Conservation (phyloP, 345 rosid species). For the Firmiana major region DNA sequence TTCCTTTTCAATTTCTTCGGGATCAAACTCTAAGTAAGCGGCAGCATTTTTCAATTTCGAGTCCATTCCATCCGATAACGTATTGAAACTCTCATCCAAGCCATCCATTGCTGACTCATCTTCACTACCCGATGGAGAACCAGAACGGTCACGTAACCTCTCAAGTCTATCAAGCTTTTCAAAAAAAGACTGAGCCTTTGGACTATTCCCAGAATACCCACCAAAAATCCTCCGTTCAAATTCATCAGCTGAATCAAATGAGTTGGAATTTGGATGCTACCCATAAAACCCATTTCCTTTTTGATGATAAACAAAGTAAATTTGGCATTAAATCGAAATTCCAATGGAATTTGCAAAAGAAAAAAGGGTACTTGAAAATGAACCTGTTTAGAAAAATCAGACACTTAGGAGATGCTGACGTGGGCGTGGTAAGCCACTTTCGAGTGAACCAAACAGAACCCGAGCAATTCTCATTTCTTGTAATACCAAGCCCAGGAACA, state of each 20-base stretch:
- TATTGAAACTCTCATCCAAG: constrained; percentile 22
- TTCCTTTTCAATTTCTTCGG: constrained; percentile 25
- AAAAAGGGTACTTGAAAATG: neutral
- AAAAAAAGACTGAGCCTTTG: constrained; percentile 22
- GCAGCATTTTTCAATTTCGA: constrained; percentile 45
- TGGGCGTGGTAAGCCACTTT: neutral
- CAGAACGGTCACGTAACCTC: constrained; percentile 11
- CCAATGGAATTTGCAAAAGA: neutral
- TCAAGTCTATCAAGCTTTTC: constrained; percentile 35
- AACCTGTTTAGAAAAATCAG: neutral
- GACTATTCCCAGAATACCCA: constrained; percentile 15
- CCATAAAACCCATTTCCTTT: constrained; percentile 13
- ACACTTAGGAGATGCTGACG: neutral
- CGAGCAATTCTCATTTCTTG: constrained; percentile 4
- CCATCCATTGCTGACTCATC: neutral
- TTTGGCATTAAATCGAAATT: neutral
- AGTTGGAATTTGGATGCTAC: constrained; percentile 1
- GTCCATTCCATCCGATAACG: constrained; percentile 44
- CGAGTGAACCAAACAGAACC: constrained; percentile 6
- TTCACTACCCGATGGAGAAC: constrained; percentile 2
- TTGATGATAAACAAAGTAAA: neutral
- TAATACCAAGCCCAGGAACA: neutral
- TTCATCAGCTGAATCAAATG: too few species aligned
- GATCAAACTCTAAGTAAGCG: constrained; percentile 25
- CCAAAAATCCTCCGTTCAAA: too few species aligned